These are phyloP conservation scores for Lasiodiplodia sp. DNA, from an alignment of 2,329 filamentous ascomycete species.

Conservation along the genomic window DNA sequence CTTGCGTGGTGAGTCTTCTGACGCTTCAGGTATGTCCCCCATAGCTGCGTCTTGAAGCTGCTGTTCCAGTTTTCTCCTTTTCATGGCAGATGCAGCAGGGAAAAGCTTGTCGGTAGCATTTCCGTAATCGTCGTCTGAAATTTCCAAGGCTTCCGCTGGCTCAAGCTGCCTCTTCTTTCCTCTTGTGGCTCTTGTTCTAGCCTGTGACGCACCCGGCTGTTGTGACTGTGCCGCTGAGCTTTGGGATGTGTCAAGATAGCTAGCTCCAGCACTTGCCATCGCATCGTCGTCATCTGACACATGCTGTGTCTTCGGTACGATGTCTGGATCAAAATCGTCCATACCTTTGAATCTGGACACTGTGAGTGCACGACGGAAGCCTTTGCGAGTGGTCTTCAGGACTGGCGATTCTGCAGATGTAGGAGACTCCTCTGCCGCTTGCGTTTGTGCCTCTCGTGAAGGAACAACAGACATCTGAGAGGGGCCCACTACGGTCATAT, in stretches of 20 bases:
- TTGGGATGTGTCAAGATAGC: conserved; percentile 39
- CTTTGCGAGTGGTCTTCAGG: conserved; percentile 4
- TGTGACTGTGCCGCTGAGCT: neutral
- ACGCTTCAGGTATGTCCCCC: conserved; percentile 26
- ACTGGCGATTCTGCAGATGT: conserved; percentile 5
- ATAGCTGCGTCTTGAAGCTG: conserved; percentile 4
- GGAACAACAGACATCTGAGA: conserved; percentile 1
- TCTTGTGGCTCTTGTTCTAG: neutral
- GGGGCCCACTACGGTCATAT: neutral
- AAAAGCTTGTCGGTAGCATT: conserved; percentile 58
- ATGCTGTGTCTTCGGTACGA: neutral
- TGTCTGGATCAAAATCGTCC: conserved; percentile 60
- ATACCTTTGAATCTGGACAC: conserved; percentile 75
- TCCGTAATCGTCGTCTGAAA: conserved; percentile 64
- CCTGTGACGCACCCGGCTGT: neutral
- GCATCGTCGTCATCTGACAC: neutral
- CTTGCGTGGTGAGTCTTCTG: conserved; percentile 51
- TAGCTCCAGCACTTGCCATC: conserved; percentile 18
- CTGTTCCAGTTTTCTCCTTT: conserved; percentile 66
- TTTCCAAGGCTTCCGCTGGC: neutral
- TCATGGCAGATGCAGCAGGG: conserved; percentile 78
- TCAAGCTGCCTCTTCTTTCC: conserved; percentile 24
- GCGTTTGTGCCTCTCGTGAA: neutral
- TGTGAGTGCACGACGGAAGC: conserved; percentile 41
- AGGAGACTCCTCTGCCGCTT: neutral